phyloP scores from a whole-genome alignment of 768 basidiomycete genomes.

The Guyanaporus albipodus region DNA sequence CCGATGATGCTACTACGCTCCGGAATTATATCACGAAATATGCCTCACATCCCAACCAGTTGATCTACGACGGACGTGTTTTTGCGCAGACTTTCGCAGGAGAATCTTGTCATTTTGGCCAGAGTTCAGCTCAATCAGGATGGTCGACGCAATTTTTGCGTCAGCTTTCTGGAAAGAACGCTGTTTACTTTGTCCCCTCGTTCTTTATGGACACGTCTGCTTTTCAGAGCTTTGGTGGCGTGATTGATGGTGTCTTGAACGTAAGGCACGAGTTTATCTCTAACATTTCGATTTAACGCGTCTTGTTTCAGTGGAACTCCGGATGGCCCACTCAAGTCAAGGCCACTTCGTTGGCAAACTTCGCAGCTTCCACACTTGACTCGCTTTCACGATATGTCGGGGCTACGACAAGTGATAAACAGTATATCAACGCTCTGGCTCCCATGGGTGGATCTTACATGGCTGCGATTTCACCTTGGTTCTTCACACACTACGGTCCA shows the following conservation, averaged over 20 bases:
- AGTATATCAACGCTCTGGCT: slow-evolving; percentile 47
- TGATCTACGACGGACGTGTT: slow-evolving; percentile 42
- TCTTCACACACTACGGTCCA: slow-evolving; percentile 73
- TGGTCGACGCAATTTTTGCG: slow-evolving; percentile 56
- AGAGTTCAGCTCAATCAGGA: slow-evolving; percentile 44
- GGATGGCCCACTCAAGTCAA: slow-evolving; percentile 73
- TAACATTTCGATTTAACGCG: no score
- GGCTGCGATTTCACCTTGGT: slow-evolving; percentile 66
- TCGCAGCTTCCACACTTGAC: slow-evolving; percentile 15
- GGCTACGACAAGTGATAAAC: slow-evolving; percentile 47
- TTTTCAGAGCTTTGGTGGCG: slow-evolving; percentile 42
- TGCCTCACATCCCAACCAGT: slow-evolving; percentile 54
- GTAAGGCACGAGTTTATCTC: no score
- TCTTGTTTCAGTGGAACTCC: slow-evolving; percentile 60
- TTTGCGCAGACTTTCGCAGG: slow-evolving; percentile 73
- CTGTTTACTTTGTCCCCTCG: slow-evolving; percentile 63
- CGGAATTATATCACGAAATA: slow-evolving; percentile 53
- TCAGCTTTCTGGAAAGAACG: slow-evolving; percentile 40
- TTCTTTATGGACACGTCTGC: slow-evolving; percentile 59
- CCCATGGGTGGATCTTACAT: slow-evolving; percentile 37
- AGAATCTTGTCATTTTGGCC: slow-evolving; percentile 65
- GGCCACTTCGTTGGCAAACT: slow-evolving; percentile 8
- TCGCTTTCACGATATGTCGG: slow-evolving; percentile 39
- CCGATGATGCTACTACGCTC: slow-evolving; percentile 46
- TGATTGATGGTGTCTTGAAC: slow-evolving; percentile 59